These are phyloP conservation scores for Xerocomellus chrysenteron DNA, from an alignment of 768 basidiomycete genomes.

Conservation along the genomic window DNA sequence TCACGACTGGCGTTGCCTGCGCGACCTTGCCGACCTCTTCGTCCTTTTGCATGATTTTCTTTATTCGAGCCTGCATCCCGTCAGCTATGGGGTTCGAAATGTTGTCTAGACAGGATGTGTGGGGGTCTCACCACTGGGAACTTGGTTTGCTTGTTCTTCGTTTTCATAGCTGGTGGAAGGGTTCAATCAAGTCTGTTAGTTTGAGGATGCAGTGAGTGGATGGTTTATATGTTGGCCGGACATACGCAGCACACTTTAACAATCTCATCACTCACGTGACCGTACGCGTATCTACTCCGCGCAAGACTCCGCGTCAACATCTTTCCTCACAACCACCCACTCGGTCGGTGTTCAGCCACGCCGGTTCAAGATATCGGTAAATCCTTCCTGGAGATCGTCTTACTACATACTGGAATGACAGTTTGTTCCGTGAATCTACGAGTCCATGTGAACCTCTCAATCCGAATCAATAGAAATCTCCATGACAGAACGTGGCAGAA, in stretches of 20 bases:
- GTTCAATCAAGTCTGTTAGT: not conserved
- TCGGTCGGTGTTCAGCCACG: not conserved
- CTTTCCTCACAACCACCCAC: not conserved
- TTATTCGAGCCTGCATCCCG: conserved; percentile 83
- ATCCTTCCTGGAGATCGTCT: no score
- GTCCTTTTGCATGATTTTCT: conserved; percentile 99
- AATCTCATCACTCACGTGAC: conserved; percentile 31
- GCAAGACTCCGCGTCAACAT: not conserved
- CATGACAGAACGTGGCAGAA: not conserved
- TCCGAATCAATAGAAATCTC: not conserved
- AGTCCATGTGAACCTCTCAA: not conserved
- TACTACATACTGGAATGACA: not conserved
- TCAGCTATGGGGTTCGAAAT: conserved; percentile 7
- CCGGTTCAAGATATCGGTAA: not conserved
- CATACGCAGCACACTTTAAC: conserved; percentile 12
- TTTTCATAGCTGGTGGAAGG: conserved; percentile 57
- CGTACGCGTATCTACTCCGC: not conserved
- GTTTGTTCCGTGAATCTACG: not conserved
- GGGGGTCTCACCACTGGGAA: conserved; percentile 75
- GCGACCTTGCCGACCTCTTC: conserved; percentile 99
- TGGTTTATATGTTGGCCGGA: conserved; percentile 2
- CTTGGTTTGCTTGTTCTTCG: conserved; percentile 88
- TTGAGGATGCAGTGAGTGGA: not conserved
- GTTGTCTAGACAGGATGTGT: conserved; percentile 4
- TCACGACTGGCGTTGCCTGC: conserved; percentile 92